These are phyloP conservation scores for Drosera spatulata DNA, from an alignment of 179 eudicot genomes.

Conservation along the genomic window DNA sequence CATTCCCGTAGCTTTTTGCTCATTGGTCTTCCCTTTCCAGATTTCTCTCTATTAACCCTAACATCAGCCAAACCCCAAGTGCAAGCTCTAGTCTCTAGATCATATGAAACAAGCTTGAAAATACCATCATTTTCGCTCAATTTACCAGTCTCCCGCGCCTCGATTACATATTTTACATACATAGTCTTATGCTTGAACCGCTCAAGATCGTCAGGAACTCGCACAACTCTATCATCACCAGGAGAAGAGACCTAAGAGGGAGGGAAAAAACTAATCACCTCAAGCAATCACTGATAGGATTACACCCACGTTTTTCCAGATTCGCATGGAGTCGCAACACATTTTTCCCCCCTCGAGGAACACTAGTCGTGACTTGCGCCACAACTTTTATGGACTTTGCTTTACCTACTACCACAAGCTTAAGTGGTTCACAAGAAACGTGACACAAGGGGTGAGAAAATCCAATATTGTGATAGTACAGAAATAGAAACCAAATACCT, in stretches of 20 bases:
- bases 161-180: constrained; percentile 50
- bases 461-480: neutral
- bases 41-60: constrained; percentile 63
- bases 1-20: constrained; percentile 84
- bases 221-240: constrained; percentile 72
- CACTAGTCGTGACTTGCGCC: too few relatives aligned
- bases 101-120: constrained; percentile 60
- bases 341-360: too few relatives aligned
- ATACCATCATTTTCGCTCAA: constrained; percentile 52
- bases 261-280: neutral
- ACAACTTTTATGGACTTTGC: too few relatives aligned
- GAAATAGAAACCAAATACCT: constrained; percentile 32
- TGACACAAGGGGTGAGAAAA: too few relatives aligned
- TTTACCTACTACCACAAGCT: too few relatives aligned
- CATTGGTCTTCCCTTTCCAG: constrained; percentile 92
- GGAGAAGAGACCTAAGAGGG: constrained; percentile 74
- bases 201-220: constrained; percentile 70
- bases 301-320: too few relatives aligned
- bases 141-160: constrained; percentile 18
- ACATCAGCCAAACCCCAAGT: constrained; percentile 88
- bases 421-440: too few relatives aligned
- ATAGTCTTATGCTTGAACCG: constrained; percentile 70
- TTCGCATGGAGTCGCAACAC: too few relatives aligned
- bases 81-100: constrained; percentile 43
- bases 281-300: neutral